These are phyloP conservation scores for Alternaria ethzedia DNA, from an alignment of 2,329 filamentous ascomycete species.

Conservation along the genomic window DNA sequence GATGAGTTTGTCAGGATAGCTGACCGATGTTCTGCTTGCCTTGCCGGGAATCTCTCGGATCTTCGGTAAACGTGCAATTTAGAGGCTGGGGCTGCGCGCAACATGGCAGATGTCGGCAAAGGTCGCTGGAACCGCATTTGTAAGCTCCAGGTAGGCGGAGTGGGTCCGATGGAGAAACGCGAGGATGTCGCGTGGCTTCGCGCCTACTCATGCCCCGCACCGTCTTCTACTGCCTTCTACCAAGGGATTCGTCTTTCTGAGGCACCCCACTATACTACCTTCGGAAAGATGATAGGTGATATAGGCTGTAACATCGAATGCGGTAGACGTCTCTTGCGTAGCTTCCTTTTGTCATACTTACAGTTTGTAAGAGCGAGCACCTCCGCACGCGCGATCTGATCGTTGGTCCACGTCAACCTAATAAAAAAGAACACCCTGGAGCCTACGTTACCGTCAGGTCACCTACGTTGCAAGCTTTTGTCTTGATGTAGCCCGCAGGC, in stretches of 20 bases:
- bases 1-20: background rate
- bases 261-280: background rate
- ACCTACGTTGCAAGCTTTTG: background rate
- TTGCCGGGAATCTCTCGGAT: conserved; percentile 3
- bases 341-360: background rate
- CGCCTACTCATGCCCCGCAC: conserved; percentile 2
- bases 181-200: conserved; percentile 5
- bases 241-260: background rate
- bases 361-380: background rate
- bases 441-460: rapidly evolving
- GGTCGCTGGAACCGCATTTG: conserved; percentile 5
- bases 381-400: background rate
- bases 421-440: background rate
- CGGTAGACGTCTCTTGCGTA: background rate
- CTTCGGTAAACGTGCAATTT: background rate
- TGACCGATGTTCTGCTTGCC: background rate
- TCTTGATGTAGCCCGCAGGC: background rate
- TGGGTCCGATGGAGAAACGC: conserved; percentile 7
- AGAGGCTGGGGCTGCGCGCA: background rate
- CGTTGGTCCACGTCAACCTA: background rate
- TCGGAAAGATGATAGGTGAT: background rate
- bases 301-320: background rate
- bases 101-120: background rate
- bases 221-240: conserved; percentile 7
- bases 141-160: conserved; percentile 3